Conservation (phyloP, 2,329 filamentous ascomycete species). For the Aspergillus novofumigatus region DNA sequence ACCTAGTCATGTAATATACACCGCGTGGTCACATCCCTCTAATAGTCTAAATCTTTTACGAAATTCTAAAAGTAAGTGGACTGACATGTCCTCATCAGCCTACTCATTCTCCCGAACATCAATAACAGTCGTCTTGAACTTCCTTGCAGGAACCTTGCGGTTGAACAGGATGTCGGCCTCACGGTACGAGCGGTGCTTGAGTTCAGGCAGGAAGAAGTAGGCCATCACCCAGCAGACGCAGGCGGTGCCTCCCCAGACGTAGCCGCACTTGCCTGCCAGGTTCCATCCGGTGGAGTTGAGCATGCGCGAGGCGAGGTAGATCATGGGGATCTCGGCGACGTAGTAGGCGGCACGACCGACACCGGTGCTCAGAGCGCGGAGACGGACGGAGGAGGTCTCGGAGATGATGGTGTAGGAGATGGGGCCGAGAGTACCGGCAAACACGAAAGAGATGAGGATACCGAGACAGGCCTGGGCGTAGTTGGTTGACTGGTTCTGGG, state of each 20-base stretch:
- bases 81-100: no score
- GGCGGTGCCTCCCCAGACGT: slow-evolving; percentile 46
- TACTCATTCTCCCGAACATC: slow-evolving; percentile 36
- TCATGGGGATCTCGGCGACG: slow-evolving; percentile 41
- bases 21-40: no score
- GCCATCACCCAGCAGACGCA: slow-evolving; percentile 39
- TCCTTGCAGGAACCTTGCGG: slow-evolving; percentile 38
- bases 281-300: slow-evolving; percentile 41
- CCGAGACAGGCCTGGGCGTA: slow-evolving; percentile 37
- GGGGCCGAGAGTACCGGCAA: slow-evolving; percentile 31
- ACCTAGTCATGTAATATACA: no score
- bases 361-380: slow-evolving; percentile 36
- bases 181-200: slow-evolving; percentile 45
- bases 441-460: slow-evolving; percentile 40
- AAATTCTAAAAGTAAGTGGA: no score
- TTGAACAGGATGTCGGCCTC: slow-evolving; percentile 46
- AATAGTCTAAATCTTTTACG: no score
- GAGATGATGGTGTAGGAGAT: slow-evolving; percentile 39
- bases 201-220: slow-evolving; percentile 44
- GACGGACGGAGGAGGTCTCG: slow-evolving; percentile 36
- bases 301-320: slow-evolving; percentile 38
- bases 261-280: slow-evolving; percentile 45
- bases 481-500: slow-evolving; percentile 30
- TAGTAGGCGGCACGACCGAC: slow-evolving; percentile 42
- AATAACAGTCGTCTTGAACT: slow-evolving; percentile 45